A percentile compares a stretch with the other conserved stretches of the same genome.
Conservation (phyloP, 345 rosid species). For the Mallotus nudiflorus region DNA sequence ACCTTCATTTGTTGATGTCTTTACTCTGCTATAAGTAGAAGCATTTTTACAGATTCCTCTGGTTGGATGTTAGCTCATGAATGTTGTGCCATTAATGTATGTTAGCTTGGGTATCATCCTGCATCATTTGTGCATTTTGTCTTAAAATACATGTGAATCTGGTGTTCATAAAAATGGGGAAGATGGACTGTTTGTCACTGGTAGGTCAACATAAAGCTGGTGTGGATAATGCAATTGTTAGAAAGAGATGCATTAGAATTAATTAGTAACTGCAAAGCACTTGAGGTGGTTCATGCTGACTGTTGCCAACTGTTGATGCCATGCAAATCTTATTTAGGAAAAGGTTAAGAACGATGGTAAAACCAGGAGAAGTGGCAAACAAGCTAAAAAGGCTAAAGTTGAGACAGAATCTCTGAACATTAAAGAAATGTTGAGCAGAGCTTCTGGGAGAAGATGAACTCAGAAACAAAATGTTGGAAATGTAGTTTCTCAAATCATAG, state of each 20-base stretch:
- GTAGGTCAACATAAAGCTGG: too few relatives aligned
- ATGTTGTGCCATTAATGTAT: not conserved
- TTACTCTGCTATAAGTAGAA: not conserved
- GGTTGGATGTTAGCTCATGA: not conserved
- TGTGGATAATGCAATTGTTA: too few relatives aligned
- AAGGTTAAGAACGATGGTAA: constrained; percentile 43
- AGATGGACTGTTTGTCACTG: too few relatives aligned
- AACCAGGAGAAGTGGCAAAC: constrained; percentile 46
- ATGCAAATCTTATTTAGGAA: constrained; percentile 38
- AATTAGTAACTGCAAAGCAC: not conserved
- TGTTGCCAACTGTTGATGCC: not conserved
- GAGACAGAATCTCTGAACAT: constrained; percentile 82
- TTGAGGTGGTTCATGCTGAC: not conserved
- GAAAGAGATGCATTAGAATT: not conserved
- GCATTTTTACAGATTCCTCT: not conserved
- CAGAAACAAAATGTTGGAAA: not conserved
- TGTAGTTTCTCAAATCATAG: too few relatives aligned
- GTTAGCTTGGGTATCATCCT: not conserved
- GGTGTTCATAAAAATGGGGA: not conserved
- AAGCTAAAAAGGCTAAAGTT: constrained; percentile 57
- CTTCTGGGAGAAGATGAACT: constrained; percentile 43
- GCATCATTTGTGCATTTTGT: not conserved
- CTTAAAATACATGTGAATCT: not conserved
- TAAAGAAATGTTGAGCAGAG: constrained; percentile 84
- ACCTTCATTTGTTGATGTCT: too few relatives aligned